These are phyloP conservation scores for Biancaea sappan DNA, from an alignment of 306 rosid genomes.

Conservation along the genomic window DNA sequence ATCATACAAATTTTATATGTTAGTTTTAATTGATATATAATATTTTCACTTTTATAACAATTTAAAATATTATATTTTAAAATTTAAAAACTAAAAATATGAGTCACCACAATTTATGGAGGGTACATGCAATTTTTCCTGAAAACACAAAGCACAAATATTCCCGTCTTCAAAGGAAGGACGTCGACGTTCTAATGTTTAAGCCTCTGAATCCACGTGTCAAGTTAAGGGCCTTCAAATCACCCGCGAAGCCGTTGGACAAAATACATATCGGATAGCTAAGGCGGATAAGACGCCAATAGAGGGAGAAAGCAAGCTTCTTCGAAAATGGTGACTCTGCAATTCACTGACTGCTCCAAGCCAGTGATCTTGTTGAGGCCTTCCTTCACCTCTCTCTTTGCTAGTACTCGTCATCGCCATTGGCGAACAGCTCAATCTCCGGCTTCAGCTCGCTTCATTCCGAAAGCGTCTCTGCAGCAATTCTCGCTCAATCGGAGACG, in stretches of 20 bases:
- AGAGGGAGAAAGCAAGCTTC: slow-evolving; percentile 10
- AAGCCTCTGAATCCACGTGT: not conserved
- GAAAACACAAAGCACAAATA: too few relatives aligned
- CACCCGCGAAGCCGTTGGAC: slow-evolving; percentile 55
- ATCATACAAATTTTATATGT: too few relatives aligned
- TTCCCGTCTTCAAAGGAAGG: too few relatives aligned
- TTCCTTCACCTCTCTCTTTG: slow-evolving; percentile 42
- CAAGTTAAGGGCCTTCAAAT: slow-evolving; percentile 30
- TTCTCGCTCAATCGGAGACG: slow-evolving; percentile 53
- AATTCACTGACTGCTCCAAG: slow-evolving; percentile 53
- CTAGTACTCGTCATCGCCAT: slow-evolving; percentile 19
- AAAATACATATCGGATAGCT: slow-evolving; percentile 49
- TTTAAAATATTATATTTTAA: too few relatives aligned
- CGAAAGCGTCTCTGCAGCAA: slow-evolving; percentile 51
- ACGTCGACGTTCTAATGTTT: not conserved
- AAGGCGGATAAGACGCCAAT: slow-evolving; percentile 30
- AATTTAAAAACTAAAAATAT: too few relatives aligned
- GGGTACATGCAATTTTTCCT: too few relatives aligned
- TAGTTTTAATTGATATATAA: too few relatives aligned
- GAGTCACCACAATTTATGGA: too few relatives aligned
- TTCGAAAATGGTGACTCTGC: slow-evolving; percentile 67
- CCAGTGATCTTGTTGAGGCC: slow-evolving; percentile 47
- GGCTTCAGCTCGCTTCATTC: slow-evolving; percentile 30
- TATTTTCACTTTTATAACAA: too few relatives aligned
- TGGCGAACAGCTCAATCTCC: slow-evolving; percentile 26